Evolutionary conservation across 768 basidiomycete genomes (phyloP).

Genomic region (Exidia glandulosa): DNA sequence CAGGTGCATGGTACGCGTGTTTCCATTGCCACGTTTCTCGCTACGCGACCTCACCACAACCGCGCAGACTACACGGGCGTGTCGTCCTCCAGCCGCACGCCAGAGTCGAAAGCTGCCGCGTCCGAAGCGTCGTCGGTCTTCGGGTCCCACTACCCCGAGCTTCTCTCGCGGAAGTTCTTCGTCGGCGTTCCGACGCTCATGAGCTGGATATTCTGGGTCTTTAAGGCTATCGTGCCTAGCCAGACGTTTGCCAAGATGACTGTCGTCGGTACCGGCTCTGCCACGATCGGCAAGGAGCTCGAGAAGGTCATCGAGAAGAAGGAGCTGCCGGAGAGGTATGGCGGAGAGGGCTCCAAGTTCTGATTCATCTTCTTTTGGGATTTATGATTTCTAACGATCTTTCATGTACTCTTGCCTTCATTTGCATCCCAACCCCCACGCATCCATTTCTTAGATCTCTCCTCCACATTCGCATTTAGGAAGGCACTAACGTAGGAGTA

Average conservation of each 20-base stretch:
- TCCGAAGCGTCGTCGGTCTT: slow-evolving; percentile 65
- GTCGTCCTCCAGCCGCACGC: slow-evolving; percentile 49
- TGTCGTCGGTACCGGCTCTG: slow-evolving; percentile 57
- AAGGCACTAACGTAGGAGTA: no score
- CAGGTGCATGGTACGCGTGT: slow-evolving; percentile 52
- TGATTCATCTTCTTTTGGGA: no score
- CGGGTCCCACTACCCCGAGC: slow-evolving; percentile 66
- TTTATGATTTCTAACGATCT: no score
- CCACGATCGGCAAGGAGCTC: slow-evolving; percentile 48
- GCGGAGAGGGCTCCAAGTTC: slow-evolving; percentile 51
- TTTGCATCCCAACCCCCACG: no score
- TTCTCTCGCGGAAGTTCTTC: slow-evolving; percentile 68
- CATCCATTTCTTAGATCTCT: no score
- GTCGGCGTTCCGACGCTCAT: slow-evolving; percentile 68
- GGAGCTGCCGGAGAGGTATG: slow-evolving; percentile 60
- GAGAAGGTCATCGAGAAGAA: slow-evolving; percentile 39
- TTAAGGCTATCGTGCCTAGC: slow-evolving; percentile 62
- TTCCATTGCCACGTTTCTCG: not conserved
- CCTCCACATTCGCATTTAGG: no score
- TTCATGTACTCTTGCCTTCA: no score
- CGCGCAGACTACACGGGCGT: slow-evolving; percentile 71
- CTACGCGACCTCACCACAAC: not conserved
- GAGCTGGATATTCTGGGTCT: slow-evolving; percentile 75
- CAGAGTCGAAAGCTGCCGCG: slow-evolving; percentile 69
- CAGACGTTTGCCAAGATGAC: slow-evolving; percentile 68